Conservation (phyloP, 1,284 basidiomycete genomes). For the Agroathelia rolfsii region DNA sequence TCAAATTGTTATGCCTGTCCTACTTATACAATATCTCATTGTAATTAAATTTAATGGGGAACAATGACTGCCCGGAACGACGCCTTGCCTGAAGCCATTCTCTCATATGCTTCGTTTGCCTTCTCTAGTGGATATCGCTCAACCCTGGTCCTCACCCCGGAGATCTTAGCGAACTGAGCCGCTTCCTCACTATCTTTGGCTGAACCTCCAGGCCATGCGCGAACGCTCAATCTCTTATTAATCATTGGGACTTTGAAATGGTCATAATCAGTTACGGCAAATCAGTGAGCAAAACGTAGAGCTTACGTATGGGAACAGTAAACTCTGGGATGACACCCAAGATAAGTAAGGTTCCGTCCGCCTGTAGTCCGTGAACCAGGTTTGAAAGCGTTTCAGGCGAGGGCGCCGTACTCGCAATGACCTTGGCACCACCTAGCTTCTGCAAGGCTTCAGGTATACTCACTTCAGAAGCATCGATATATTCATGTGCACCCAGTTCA, state of each 20-base stretch:
- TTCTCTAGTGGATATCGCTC: slow-evolving; percentile 19
- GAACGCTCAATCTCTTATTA: slow-evolving; percentile 14
- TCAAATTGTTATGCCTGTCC: too few relatives aligned
- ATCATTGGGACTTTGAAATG: slow-evolving; percentile 12
- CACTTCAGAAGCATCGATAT: slow-evolving; percentile 17
- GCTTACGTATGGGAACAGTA: slow-evolving; percentile 10
- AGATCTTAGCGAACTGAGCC: slow-evolving; percentile 13
- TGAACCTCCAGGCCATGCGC: slow-evolving; percentile 17
- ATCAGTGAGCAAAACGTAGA: slow-evolving; percentile 6
- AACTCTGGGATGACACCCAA: slow-evolving; percentile 14
- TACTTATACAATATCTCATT: too few relatives aligned
- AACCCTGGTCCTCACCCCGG: slow-evolving; percentile 16
- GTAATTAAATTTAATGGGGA: slow-evolving; percentile 14
- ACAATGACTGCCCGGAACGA: slow-evolving; percentile 20
- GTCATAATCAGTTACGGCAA: neutral
- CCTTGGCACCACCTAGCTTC: slow-evolving; percentile 18
- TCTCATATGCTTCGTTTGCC: too few relatives aligned
- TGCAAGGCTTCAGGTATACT: slow-evolving; percentile 17
- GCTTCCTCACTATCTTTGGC: slow-evolving; percentile 18
- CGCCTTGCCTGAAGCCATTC: slow-evolving; percentile 15
- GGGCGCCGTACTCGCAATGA: slow-evolving; percentile 20
- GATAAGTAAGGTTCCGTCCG: slow-evolving; percentile 17
- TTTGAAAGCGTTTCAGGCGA: slow-evolving; percentile 11
- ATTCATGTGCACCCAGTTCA: slow-evolving; percentile 19
- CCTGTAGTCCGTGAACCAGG: slow-evolving; percentile 15